phyloP scores from a whole-genome alignment of 2,329 filamentous ascomycete genomes.

The Penicillium sp. region DNA sequence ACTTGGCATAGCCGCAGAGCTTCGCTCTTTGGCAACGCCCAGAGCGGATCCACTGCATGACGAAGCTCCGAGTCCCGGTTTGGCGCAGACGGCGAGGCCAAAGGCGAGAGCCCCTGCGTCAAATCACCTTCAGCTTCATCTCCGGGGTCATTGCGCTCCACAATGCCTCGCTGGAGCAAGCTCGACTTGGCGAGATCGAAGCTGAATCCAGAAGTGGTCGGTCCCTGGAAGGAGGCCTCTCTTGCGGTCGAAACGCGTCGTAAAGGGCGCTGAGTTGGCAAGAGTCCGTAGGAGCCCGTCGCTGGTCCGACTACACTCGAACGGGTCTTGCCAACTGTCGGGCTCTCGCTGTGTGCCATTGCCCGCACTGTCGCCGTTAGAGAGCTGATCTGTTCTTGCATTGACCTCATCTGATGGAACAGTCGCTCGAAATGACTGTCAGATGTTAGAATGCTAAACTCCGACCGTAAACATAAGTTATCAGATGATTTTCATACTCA shows the following conservation, averaged over 20 bases:
- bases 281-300: slow-evolving; percentile 8
- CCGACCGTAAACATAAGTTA: background rate
- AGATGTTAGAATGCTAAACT: background rate
- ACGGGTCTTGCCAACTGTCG: slow-evolving; percentile 12
- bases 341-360: slow-evolving; percentile 52
- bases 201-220: slow-evolving; percentile 80
- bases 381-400: slow-evolving; percentile 70
- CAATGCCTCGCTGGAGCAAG: slow-evolving; percentile 83
- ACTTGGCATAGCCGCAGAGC: slow-evolving; percentile 75
- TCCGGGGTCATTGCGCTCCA: slow-evolving; percentile 48
- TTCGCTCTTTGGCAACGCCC: slow-evolving; percentile 72
- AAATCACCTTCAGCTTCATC: slow-evolving; percentile 60
- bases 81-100: slow-evolving; percentile 30
- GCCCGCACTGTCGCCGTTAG: slow-evolving; percentile 71
- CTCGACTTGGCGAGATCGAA: slow-evolving; percentile 84
- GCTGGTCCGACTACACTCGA: slow-evolving; percentile 7
- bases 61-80: slow-evolving; percentile 26
- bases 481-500: slow-evolving; percentile 57
- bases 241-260: slow-evolving; percentile 37
- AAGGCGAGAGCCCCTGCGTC: slow-evolving; percentile 40
- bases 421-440: slow-evolving; percentile 29
- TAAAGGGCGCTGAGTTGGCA: slow-evolving; percentile 15
- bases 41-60: slow-evolving; percentile 67
- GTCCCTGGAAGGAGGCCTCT: slow-evolving; percentile 73
- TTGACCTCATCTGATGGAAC: slow-evolving; percentile 33